Evolutionary conservation across 73 alveolate species (phyloP).

Genomic region (Blepharisma stoltei): DNA sequence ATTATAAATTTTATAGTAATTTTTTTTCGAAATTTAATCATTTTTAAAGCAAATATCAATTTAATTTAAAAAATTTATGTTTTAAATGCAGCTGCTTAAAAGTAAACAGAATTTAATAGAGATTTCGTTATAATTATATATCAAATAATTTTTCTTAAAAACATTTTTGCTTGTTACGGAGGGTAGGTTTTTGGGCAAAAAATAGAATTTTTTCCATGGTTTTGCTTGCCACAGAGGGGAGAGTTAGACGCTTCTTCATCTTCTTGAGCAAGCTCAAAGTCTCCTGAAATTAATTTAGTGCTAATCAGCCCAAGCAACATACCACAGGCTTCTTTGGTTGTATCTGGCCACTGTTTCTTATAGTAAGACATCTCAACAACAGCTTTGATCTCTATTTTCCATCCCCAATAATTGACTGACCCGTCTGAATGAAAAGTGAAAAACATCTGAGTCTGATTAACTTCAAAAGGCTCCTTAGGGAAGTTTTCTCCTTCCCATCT

Average conservation of each 20-base stretch:
- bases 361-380: not conserved
- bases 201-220: too few relatives aligned
- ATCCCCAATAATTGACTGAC: conserved; percentile 31
- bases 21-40: too few relatives aligned
- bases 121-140: too few relatives aligned
- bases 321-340: conserved; percentile 25
- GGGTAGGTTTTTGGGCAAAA: too few relatives aligned
- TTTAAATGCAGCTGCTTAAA: too few relatives aligned
- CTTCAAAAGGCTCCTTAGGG: conserved; percentile 5
- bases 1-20: too few relatives aligned
- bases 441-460: not conserved
- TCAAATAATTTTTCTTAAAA: too few relatives aligned
- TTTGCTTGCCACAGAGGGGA: too few relatives aligned
- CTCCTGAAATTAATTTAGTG: conserved; percentile 11
- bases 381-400: conserved; percentile 24
- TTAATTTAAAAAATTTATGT: too few relatives aligned
- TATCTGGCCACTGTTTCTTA: conserved; percentile 26
- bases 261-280: not conserved
- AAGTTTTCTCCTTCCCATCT: conserved; percentile 34
- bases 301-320: conserved; percentile 4
- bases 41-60: too few relatives aligned
- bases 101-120: too few relatives aligned
- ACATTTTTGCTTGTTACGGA: too few relatives aligned
- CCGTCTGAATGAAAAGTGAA: conserved; percentile 32
- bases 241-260: not conserved